phyloP scores from a whole-genome alignment of 352 stramenopile genomes.

The Salisapilia sapeloensis region DNA sequence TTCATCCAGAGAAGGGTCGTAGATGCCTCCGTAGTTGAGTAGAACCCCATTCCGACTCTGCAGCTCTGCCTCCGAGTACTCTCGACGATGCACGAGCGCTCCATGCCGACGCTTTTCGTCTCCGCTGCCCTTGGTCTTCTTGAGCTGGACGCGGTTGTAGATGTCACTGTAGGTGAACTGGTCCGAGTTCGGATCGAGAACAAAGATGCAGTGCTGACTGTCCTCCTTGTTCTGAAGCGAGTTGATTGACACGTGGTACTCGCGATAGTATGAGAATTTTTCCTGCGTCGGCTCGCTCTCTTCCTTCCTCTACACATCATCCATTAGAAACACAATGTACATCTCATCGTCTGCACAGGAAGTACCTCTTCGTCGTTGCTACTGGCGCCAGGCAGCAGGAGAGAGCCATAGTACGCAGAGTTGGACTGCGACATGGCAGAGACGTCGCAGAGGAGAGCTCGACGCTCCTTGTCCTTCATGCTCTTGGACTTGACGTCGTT shows the following conservation, averaged over 20 bases:
- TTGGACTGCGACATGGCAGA: slow-evolving; percentile 40
- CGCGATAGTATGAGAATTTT: slow-evolving; percentile 71
- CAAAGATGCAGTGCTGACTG: slow-evolving; percentile 62
- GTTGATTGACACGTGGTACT: slow-evolving; percentile 63
- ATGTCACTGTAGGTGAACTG: slow-evolving; percentile 69
- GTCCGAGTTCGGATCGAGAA: slow-evolving; percentile 54
- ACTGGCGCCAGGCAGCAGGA: slow-evolving; percentile 37
- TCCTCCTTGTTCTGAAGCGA: slow-evolving; percentile 38
- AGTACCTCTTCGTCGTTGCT: slow-evolving; percentile 30
- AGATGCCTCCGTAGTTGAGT: slow-evolving; percentile 42
- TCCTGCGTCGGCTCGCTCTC: slow-evolving; percentile 21
- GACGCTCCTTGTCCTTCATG: slow-evolving; percentile 46
- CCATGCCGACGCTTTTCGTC: slow-evolving; percentile 68
- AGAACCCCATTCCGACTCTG: slow-evolving; percentile 40
- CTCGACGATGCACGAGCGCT: slow-evolving; percentile 52
- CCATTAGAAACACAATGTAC: background rate
- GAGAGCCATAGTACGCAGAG: slow-evolving; percentile 57
- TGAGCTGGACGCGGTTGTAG: slow-evolving; percentile 56
- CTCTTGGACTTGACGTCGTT: slow-evolving; percentile 61
- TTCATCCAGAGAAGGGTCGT: slow-evolving; percentile 47
- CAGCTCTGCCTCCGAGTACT: slow-evolving; percentile 48
- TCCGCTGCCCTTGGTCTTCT: slow-evolving; percentile 61
- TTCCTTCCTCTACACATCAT: slow-evolving; percentile 13
- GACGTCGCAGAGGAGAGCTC: slow-evolving; percentile 52
- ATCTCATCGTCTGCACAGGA: background rate